Percentiles rank a stretch among this genome's conserved stretches.
phyloP scores from a whole-genome alignment of 306 rosid genomes.

The Trichosanthes truncata region DNA sequence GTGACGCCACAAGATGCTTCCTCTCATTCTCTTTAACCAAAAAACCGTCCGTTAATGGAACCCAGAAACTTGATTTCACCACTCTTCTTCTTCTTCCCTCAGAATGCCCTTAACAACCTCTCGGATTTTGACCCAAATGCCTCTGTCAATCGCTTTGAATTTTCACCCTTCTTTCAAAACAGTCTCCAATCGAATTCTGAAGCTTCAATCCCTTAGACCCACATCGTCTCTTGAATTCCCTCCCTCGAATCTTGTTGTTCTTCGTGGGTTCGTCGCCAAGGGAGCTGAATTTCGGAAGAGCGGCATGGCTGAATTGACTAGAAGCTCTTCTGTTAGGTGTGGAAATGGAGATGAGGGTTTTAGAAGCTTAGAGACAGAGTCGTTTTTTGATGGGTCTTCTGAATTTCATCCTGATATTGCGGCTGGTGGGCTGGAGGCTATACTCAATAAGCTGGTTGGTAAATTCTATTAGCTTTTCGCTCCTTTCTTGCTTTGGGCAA shows the following conservation, averaged over 20 bases:
- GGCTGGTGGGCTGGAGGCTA: slow-evolving; percentile 30
- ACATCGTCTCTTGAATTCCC: slow-evolving; percentile 19
- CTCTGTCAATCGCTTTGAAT: slow-evolving; percentile 8
- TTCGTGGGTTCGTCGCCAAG: slow-evolving; percentile 16
- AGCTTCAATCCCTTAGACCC: slow-evolving; percentile 19
- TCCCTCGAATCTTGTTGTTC: slow-evolving; percentile 19
- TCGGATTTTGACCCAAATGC: not conserved
- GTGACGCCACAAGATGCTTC: not conserved
- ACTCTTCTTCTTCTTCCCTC: not conserved
- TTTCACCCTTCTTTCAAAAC: not conserved
- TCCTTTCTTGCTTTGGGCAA: not conserved
- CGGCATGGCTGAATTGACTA: slow-evolving; percentile 26
- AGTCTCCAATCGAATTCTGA: not conserved
- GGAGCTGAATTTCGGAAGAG: slow-evolving; percentile 10
- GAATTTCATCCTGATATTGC: slow-evolving; percentile 14
- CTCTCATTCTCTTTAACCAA: not conserved
- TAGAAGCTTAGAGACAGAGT: slow-evolving; percentile 48
- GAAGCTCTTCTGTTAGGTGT: slow-evolving; percentile 25
- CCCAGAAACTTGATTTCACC: not conserved
- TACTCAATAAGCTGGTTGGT: slow-evolving; percentile 61
- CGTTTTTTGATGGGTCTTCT: slow-evolving; percentile 29
- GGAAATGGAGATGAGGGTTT: slow-evolving; percentile 25
- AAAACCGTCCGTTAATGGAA: not conserved
- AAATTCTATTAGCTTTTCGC: not conserved
- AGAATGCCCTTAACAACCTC: not conserved